Conservation (phyloP, 768 basidiomycete species). For the Auricularia heimuer region DNA sequence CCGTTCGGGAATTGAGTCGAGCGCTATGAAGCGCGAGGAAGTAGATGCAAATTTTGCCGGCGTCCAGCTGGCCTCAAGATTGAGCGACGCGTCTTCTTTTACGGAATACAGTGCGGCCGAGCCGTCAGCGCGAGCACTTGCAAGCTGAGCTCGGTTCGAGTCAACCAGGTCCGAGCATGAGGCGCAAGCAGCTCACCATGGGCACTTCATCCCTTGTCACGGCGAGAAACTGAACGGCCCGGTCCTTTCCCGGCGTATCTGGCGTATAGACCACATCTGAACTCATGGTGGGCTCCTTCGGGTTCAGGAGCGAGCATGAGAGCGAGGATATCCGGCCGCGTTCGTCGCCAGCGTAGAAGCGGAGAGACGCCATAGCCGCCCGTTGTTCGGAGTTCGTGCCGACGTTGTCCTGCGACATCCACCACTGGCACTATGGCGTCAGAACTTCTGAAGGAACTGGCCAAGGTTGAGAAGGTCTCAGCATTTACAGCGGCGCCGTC, state of each 20-base stretch:
- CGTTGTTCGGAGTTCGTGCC: background rate
- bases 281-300: constrained; percentile 3
- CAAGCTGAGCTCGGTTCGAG: constrained; percentile 44
- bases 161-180: background rate
- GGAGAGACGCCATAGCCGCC: constrained; percentile 20
- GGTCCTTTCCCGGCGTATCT: constrained; percentile 25
- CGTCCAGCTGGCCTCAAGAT: constrained; percentile 42
- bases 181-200: constrained; percentile 20
- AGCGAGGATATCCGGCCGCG: constrained; percentile 65
- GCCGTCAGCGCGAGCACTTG: constrained; percentile 56
- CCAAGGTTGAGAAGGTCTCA: constrained; percentile 56
- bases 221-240: constrained; percentile 32
- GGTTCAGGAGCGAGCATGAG: constrained; percentile 26
- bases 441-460: constrained; percentile 64
- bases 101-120: constrained; percentile 35
- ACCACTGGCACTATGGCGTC: constrained; percentile 42
- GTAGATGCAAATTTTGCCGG: constrained; percentile 43
- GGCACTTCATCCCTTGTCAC: constrained; percentile 14
- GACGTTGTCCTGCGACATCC: background rate
- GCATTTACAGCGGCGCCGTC: constrained; percentile 20
- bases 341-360: constrained; percentile 69
- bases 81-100: constrained; percentile 28
- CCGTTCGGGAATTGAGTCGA: constrained; percentile 35
- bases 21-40: constrained; percentile 49
- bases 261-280: constrained; percentile 11